Evolutionary conservation across 495 filamentous ascomycete genomes (phyloP), one percentile per base, ranked within the genome.

Genomic region (Trichoderma parareesei): DNA sequence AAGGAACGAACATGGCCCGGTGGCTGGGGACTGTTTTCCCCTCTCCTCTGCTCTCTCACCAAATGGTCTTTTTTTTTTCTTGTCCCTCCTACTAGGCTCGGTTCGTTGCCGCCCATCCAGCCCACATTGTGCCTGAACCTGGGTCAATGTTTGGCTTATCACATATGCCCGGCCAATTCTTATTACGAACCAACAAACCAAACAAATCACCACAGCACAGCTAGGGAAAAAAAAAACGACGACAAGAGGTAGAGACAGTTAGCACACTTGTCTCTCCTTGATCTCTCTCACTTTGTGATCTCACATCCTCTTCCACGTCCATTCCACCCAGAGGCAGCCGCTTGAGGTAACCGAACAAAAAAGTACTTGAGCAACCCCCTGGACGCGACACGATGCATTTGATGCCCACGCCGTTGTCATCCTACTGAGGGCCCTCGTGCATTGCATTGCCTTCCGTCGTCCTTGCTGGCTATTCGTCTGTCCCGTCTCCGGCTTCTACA

Each of bases 41-140:
- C 27, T 27, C 27, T 27, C 27, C 27, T 27, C 27, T 27, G 27
- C 27, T 0, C 27, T 27, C 27, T 27, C 27, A 27, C 27, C 27
- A 27, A 27, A 27, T 27, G 27, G 2, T 27, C 27, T 27, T 1
- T 53, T 53, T 53, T 53, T 20, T 57, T 57, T 57, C n/a, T n/a
- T n/a, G n/a, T n/a, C n/a, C n/a, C n/a, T n/a, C 37, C 10, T 35
- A 10, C 33, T 57, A 57, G 33, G 20, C 53, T 37, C 53, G 53
- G 53, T n/a, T 57, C 53, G 53, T 57, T 57, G 53, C 53, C 53
- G 53, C 53, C 53, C 53, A 57, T 57, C 53, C 53, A 57, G 16
- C 53, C 53, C 53, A 57, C 53, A 20, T 57, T 57, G 53, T 57
- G 53, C 53, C 53, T 57, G 53, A 57, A 14, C 48, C n/a, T 46